A percentile compares a stretch with the other conserved stretches of the same genome.
Conservation (phyloP, 108 stramenopile species). For the Nitzschia sp. region DNA sequence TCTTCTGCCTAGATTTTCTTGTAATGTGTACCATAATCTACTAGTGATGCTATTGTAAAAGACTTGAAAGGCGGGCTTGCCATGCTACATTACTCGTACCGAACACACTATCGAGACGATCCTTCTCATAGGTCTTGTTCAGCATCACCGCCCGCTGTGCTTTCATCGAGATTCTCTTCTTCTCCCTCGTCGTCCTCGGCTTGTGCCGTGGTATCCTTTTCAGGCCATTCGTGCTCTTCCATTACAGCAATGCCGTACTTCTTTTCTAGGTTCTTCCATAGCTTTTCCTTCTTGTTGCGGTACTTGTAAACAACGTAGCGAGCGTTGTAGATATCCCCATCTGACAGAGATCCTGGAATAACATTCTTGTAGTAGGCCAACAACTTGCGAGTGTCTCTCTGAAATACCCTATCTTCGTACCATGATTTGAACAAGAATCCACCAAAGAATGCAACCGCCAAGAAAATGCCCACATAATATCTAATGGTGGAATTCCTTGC, state of each 20-base stretch:
- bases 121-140: not conserved
- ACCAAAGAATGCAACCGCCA: conserved; percentile 72
- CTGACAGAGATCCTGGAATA: conserved; percentile 67
- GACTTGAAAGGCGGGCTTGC: too few species aligned
- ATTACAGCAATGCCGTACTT: conserved; percentile 76
- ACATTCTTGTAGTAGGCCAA: conserved; percentile 83
- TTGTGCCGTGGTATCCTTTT: conserved; percentile 33
- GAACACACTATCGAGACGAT: too few species aligned
- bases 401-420: conserved; percentile 73
- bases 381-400: conserved; percentile 68
- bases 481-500: conserved; percentile 62
- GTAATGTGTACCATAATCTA: too few species aligned
- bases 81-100: too few species aligned
- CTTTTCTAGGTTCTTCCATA: conserved; percentile 78
- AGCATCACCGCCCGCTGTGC: conserved; percentile 6
- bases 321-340: conserved; percentile 75
- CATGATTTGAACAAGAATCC: conserved; percentile 82
- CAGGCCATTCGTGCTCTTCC: conserved; percentile 70
- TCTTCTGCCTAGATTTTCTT: not conserved
- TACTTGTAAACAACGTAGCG: conserved; percentile 84
- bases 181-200: conserved; percentile 42
- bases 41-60: too few species aligned
- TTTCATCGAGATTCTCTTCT: conserved; percentile 53
- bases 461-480: conserved; percentile 60
- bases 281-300: conserved; percentile 70